These are phyloP conservation scores for Zopfia rhizophila DNA, from an alignment of 2,329 filamentous ascomycete genomes.

Conservation along the genomic window DNA sequence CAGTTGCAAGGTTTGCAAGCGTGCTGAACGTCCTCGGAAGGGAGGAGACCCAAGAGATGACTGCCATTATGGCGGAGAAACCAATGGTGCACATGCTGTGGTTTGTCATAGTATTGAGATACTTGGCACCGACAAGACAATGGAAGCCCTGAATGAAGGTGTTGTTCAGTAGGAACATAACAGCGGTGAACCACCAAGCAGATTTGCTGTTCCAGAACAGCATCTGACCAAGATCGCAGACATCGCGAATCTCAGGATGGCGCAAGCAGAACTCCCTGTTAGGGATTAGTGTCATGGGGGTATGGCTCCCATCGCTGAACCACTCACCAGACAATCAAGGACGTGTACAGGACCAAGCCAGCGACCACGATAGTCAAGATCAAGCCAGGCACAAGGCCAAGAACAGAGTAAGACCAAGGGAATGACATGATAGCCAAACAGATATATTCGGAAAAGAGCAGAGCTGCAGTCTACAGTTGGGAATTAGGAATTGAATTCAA, in stretches of 20 bases:
- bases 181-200: slow-evolving; percentile 73
- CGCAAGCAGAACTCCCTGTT: slow-evolving; percentile 87
- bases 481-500: slow-evolving; percentile 18
- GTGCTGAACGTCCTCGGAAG: slow-evolving; percentile 86
- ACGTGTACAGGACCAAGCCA: slow-evolving; percentile 84
- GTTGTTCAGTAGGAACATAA: slow-evolving; percentile 95
- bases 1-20: slow-evolving; percentile 80
- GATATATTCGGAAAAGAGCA: slow-evolving; percentile 96
- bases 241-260: slow-evolving; percentile 90
- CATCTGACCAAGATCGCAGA: slow-evolving; percentile 95
- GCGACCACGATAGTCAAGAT: slow-evolving; percentile 85
- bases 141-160: slow-evolving; percentile 90
- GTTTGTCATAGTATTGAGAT: slow-evolving; percentile 87
- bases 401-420: slow-evolving; percentile 88
- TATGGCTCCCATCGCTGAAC: not conserved
- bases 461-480: slow-evolving; percentile 74
- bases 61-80: slow-evolving; percentile 77
- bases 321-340: slow-evolving; percentile 69
- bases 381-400: slow-evolving; percentile 86
- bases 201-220: slow-evolving; percentile 86
- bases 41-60: slow-evolving; percentile 81
- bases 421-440: slow-evolving; percentile 95
- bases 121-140: slow-evolving; percentile 84
- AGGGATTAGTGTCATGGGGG: slow-evolving; percentile 16
- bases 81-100: slow-evolving; percentile 79